Evolutionary conservation across 2,329 filamentous ascomycete species (phyloP), one percentile per base, ranked within the genome.

Genomic region (Chaetomium sp.): DNA sequence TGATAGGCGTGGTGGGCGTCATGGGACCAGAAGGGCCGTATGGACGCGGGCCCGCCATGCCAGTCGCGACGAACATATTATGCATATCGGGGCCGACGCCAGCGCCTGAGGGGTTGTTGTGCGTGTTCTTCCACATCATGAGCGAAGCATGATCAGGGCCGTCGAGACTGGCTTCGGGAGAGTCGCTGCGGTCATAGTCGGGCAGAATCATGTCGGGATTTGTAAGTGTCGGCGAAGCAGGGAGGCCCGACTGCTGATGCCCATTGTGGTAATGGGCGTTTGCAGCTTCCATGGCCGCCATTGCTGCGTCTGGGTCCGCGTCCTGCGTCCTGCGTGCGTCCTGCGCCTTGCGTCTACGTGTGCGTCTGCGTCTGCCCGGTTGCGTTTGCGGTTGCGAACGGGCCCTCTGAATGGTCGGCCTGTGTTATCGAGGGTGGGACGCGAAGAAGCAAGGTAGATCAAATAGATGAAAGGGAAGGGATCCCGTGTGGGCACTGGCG

Each of bases 121-220:
- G 74, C 9, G 71, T 64, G 62, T 74, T 75, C 60, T 77, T 77
- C 80, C 79, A 81, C 69, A 76, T 73, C 61, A 70, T 72, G n/a
- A 81, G 65, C 35, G 76, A 72, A 65, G 79, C 76, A 58, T 78
- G 77, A 56, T 79, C 73, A 66, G 72, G 71, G 65, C 54, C 49
- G 64, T 54, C 52, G 12, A 75, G 67, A 69, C 81, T 72, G 67
- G 78, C 74, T 68, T 78, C 75, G 67, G 79, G 72, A 69, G 75
- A 69, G 70, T 75, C 61, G 69, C 80, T 68, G 69, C 78, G 79
- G 61, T 84, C 81, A 66, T 86, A 84, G 68, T 87, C 85, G 58
- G 91, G 91, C 52, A 96, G 76, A 65, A 96, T 95, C 89, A 96
- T 91, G 70, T 95, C 91, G 52, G 91, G 90, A 70, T 96, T 95